These are phyloP conservation scores for Leccinum pseudoinsigne DNA, from an alignment of 1,284 basidiomycete genomes.

Conservation along the genomic window DNA sequence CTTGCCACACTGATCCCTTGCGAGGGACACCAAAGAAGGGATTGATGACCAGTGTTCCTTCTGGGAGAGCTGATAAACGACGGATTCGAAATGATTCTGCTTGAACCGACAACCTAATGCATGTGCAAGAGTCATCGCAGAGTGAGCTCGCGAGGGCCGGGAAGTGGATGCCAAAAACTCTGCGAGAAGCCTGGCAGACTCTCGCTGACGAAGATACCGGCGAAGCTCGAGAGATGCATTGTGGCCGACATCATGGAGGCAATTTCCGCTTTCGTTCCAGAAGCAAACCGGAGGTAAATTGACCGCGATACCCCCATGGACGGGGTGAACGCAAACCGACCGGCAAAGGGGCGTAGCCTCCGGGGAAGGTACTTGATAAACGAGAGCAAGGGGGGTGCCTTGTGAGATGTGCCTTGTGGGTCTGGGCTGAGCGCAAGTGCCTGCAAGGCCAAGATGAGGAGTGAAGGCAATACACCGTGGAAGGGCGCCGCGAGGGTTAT, in stretches of 20 bases:
- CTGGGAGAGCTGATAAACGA: slow-evolving; percentile 48
- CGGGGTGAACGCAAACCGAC: background rate
- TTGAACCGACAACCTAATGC: slow-evolving; percentile 48
- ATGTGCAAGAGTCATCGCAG: slow-evolving; percentile 48
- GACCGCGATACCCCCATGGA: slow-evolving; percentile 10
- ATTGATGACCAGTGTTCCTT: slow-evolving; percentile 51
- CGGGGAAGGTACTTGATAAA: slow-evolving; percentile 1
- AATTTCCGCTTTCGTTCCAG: slow-evolving; percentile 24
- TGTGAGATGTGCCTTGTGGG: slow-evolving; percentile 9
- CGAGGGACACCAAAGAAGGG: slow-evolving; percentile 45
- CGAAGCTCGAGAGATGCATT: slow-evolving; percentile 27
- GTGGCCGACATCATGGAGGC: slow-evolving; percentile 23
- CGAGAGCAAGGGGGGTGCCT: slow-evolving; percentile 4
- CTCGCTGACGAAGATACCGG: slow-evolving; percentile 38
- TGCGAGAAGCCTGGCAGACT: slow-evolving; percentile 44
- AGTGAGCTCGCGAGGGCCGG: slow-evolving; percentile 42
- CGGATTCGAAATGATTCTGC: slow-evolving; percentile 57
- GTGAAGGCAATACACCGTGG: slow-evolving; percentile 14
- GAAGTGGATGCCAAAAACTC: slow-evolving; percentile 44
- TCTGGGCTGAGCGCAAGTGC: slow-evolving; percentile 21
- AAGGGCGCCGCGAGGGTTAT: background rate
- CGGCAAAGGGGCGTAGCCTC: slow-evolving; percentile 1
- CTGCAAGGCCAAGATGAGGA: slow-evolving; percentile 23
- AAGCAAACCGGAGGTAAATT: slow-evolving; percentile 27
- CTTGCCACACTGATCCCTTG: slow-evolving; percentile 45